phyloP scores from a whole-genome alignment of 1,284 basidiomycete species.

The Melanopsichium pennsylvanicum region DNA sequence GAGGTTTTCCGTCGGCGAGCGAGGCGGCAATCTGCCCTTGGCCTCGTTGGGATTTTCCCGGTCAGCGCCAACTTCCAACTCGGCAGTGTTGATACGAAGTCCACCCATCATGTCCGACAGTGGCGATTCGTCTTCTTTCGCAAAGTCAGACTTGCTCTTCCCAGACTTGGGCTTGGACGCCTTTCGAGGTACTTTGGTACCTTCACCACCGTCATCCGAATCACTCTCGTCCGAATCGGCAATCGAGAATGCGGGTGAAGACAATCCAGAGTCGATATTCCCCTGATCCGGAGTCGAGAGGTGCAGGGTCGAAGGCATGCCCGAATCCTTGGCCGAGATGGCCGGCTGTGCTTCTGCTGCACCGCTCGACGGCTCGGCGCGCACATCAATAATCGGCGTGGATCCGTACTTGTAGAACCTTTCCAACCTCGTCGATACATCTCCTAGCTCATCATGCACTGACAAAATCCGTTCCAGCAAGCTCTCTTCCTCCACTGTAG shows the following conservation, averaged over 20 bases:
- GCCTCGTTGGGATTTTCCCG: conserved; percentile 12
- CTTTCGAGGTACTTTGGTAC: not conserved
- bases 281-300: conserved; percentile 20
- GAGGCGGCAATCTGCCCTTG: not conserved
- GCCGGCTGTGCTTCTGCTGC: not conserved
- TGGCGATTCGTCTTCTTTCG: not conserved
- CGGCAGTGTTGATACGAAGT: conserved; percentile 17
- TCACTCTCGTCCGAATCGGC: conserved; percentile 55
- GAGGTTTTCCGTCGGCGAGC: conserved; percentile 29
- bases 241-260: conserved; percentile 54
- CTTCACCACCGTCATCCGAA: conserved; percentile 1
- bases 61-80: conserved; percentile 8
- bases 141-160: too few species aligned
- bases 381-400: conserved; percentile 6
- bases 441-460: conserved; percentile 51
- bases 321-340: not conserved
- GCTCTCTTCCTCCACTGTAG: conserved; percentile 24
- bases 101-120: conserved; percentile 8
- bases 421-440: conserved; percentile 35
- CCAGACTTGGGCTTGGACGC: not conserved
- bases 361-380: not conserved
- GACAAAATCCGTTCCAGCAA: conserved; percentile 27
- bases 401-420: conserved; percentile 32
- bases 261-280: conserved; percentile 29
- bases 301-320: conserved; percentile 2